Base-by-base conservation (phyloP, 202 grass and related monocot species). In the Elaeis oleifera region DNA sequence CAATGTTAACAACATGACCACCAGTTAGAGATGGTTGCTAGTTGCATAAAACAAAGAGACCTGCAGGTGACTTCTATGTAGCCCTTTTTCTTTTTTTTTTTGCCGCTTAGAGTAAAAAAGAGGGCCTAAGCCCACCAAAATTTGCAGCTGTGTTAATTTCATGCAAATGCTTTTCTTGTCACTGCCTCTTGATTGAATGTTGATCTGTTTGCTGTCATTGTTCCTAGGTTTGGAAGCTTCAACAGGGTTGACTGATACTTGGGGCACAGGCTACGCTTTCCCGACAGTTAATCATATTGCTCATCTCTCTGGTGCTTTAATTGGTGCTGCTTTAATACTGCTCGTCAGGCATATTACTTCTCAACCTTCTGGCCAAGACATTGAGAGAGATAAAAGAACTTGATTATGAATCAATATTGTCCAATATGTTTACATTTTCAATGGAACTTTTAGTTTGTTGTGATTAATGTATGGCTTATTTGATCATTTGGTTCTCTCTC, bases 271-370 rank as follows among this genome's bases (percentile, higher is more conserved):
- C 5, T 60, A 85, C 6, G 80, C 87, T 48, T 54, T 82, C 58
- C 82, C 84, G 83, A 49, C 59, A 0, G 88, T 99, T 31, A 92
- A 99, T 78, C 84, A 92, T 64, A 86, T 84, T 68, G 88, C 94
- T 49, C 94, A 99, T 84, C 64, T 99, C 29, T 99, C 94, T 53
- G 88, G 94, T 73, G 94, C 94, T 83, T 67, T 92, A 26, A 86
- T 99, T 56, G 94, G 94, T 70, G 94, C 84, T 13, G 82, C 82
- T 1, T 78, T 99, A 58, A 82, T 99, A 44, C 61, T 99, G 20
- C n/a, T 87, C 50, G 60, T 91, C n/a, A 90, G 70, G 56, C 76
- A 72, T 72, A 78, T 92, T 53, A 85, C 75, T 64, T 83, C 52
- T 23, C 64, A 74, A 65, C 72, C 70, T 4, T 67, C 76, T 54